Conservation (phyloP, 2,329 filamentous ascomycete genomes). For the Xylogone sp. region DNA sequence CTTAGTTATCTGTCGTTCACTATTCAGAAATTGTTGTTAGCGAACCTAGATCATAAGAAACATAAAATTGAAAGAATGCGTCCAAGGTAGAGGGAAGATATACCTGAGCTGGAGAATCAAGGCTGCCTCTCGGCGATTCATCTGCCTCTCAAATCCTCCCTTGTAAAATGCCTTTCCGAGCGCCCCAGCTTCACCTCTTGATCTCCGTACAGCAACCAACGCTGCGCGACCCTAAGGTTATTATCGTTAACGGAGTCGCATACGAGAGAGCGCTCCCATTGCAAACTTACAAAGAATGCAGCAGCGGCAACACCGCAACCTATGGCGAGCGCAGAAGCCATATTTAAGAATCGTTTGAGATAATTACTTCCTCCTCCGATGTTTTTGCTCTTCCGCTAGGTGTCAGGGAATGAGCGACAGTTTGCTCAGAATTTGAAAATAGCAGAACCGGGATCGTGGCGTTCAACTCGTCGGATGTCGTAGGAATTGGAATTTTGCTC, state of each 20-base stretch:
- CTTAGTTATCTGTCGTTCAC: conserved; percentile 82
- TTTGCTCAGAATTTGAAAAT: too few species aligned
- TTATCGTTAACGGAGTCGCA: conserved; percentile 5
- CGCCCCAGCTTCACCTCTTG: conserved; percentile 70
- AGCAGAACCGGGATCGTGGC: too few species aligned
- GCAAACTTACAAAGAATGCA: conserved; percentile 57
- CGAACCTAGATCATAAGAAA: background rate
- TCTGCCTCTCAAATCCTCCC: conserved; percentile 93
- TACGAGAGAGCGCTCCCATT: conserved; percentile 2
- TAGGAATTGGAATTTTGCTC: too few species aligned
- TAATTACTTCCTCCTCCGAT: too few species aligned
- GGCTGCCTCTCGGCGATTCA: conserved; percentile 88
- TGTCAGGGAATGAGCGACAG: too few species aligned
- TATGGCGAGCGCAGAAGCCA: conserved; percentile 57
- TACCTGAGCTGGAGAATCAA: conserved; percentile 90
- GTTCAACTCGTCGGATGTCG: too few species aligned
- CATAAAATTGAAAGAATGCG: background rate
- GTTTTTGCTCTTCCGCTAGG: too few species aligned
- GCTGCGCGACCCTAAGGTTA: conserved; percentile 77
- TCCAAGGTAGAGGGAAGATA: conserved; percentile 14
- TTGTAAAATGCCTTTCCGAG: conserved; percentile 95
- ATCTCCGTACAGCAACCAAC: conserved; percentile 82
- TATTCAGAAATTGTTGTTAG: conserved; percentile 32
- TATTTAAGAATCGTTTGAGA: conserved; percentile 30
- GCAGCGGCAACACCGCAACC: conserved; percentile 59